A percentile compares a stretch with the other conserved stretches of the same genome.
These are phyloP conservation scores for Pezicula radicicola DNA, from an alignment of 2,329 filamentous ascomycete species.

Conservation along the genomic window DNA sequence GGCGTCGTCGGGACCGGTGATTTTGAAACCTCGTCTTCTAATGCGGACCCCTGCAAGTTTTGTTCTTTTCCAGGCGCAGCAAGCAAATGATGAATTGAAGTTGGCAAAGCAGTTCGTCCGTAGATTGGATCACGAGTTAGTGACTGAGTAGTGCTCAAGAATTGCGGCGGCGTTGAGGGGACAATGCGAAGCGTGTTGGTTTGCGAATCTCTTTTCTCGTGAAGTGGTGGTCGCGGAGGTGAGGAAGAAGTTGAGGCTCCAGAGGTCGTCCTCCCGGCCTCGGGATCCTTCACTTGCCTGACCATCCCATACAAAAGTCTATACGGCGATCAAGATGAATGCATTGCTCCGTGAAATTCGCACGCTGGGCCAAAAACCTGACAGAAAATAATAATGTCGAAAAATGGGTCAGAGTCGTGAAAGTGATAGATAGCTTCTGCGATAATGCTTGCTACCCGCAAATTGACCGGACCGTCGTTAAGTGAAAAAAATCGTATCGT, in stretches of 20 bases:
- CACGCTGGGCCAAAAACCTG: background rate
- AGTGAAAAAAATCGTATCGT: background rate
- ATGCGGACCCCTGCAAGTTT: background rate
- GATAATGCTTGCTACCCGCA: background rate
- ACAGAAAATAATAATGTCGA: background rate
- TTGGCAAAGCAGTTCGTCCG: slow-evolving; percentile 8
- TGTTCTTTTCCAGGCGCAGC: background rate
- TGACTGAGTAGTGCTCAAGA: background rate
- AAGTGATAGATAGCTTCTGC: background rate
- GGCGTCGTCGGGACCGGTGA: slow-evolving; percentile 12
- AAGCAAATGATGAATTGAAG: slow-evolving; percentile 6
- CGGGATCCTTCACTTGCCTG: background rate
- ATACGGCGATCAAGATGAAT: background rate
- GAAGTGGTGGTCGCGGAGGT: background rate
- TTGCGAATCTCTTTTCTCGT: background rate
- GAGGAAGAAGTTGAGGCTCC: background rate
- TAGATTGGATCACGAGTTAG: slow-evolving; percentile 5
- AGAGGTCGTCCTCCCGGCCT: background rate
- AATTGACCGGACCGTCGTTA: background rate
- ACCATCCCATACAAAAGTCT: background rate
- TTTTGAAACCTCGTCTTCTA: slow-evolving; percentile 9
- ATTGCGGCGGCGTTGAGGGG: slow-evolving; percentile 2
- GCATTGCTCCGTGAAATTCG: background rate
- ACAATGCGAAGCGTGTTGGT: slow-evolving; percentile 6
- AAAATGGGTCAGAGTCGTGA: background rate